Percentiles rank a stretch among this genome's conserved stretches.
Evolutionary conservation across 495 filamentous ascomycete genomes (phyloP).

Genomic region (Bacidia rubella): DNA sequence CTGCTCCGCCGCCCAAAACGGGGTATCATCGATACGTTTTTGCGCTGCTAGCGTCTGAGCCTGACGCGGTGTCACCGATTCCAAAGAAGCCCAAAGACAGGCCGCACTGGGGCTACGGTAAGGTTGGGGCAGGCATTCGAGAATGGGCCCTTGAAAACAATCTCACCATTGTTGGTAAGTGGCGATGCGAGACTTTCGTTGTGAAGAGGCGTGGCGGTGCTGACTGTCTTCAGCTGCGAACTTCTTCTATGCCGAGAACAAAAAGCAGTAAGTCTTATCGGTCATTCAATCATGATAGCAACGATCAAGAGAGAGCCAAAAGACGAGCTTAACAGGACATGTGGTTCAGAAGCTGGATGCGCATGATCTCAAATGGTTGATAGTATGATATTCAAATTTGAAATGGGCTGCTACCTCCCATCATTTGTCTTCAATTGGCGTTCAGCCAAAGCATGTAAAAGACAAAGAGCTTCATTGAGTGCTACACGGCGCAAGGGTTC

Average conservation of each 20-base stretch:
- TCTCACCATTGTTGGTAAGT: constrained; percentile 46
- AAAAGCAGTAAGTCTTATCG: constrained; percentile 47
- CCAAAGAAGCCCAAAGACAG: constrained; percentile 42
- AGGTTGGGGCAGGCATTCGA: constrained; percentile 40
- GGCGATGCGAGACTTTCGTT: not conserved
- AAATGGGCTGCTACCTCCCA: too few species aligned
- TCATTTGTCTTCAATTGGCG: too few species aligned
- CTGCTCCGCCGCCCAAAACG: constrained; percentile 49
- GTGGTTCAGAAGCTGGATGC: too few species aligned
- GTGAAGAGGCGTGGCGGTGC: not conserved
- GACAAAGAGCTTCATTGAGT: too few species aligned
- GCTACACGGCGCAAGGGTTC: too few species aligned
- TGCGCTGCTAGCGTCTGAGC: constrained; percentile 34
- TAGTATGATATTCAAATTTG: too few species aligned
- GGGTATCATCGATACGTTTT: constrained; percentile 60
- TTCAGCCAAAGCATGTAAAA: too few species aligned
- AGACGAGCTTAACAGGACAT: too few species aligned
- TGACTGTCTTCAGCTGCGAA: constrained; percentile 37
- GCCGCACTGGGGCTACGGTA: constrained; percentile 49
- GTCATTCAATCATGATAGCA: too few species aligned
- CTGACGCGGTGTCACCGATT: constrained; percentile 22
- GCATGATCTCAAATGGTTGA: too few species aligned
- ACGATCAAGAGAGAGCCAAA: too few species aligned
- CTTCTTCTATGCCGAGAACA: constrained; percentile 50
- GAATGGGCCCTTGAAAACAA: constrained; percentile 51